Base-by-base conservation (phyloP, 176 grass and related monocot genomes). In the Dactylis glomerata region DNA sequence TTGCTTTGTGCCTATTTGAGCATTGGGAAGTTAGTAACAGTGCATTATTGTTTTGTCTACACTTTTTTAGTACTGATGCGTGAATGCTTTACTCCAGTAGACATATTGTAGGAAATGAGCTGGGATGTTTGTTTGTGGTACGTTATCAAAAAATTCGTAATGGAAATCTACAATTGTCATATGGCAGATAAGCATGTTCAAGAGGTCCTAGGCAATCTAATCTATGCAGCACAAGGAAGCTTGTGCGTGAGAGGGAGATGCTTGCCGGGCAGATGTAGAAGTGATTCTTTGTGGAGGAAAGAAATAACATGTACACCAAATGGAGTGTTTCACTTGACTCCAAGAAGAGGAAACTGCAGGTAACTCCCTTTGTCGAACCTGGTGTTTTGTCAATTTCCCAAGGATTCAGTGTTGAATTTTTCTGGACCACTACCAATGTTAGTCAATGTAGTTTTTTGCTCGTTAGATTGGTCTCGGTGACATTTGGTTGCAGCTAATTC, bases 231-330 rank as follows among this genome's bases (percentile, higher is more conserved):
- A 66, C 85, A 5, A 95, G 85, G 84, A 93, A 93, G 50, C 38
- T 98, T 40, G 88, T 88, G 14, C 14, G 13, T 3, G 13, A 47
- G 13, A 47, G 45, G 45, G 45, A 47, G 26, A 93, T 95, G 92
- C 87, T 98, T 5, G 88, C 76, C 8, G 45, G 45, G 34, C 5
- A 36, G 34, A 5, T 36, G 34, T 3, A 36, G 34, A 36, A 36
- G 34, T 5, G 34, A 36, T 36, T 36, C 34, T 36, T 5, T 5
- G 34, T 36, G 2, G 34, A 36, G 34, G 34, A 5, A 36, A 36
- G 34, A 36, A 36, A 36, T 36, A 2, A 36, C 34, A 36, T 36
- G 34, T 36, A 36, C 34, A 36, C 34, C 34, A 36, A 36, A 36
- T 36, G 34, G 34, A 36, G 34, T 36, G 34, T 5, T 36, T 36